These are phyloP conservation scores for Rheum nobile DNA, from an alignment of 148 eudicot species.

Conservation along the genomic window DNA sequence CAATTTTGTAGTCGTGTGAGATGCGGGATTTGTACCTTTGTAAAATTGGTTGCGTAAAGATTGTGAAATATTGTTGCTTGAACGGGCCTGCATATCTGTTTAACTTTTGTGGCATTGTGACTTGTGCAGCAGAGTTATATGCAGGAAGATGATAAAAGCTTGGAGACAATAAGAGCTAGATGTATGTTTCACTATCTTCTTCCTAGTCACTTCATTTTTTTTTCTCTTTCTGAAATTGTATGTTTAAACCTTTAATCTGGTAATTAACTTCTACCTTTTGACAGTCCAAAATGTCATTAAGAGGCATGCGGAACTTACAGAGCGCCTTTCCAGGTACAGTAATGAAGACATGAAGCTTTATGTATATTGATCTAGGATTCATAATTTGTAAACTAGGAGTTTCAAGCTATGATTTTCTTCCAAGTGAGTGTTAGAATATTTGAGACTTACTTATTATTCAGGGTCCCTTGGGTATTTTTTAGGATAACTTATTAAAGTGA, in stretches of 20 bases:
- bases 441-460: too few species aligned
- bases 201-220: background rate
- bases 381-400: background rate
- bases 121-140: background rate
- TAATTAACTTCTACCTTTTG: constrained; percentile 6
- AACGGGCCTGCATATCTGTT: background rate
- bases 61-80: too few species aligned
- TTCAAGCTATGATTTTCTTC: too few species aligned
- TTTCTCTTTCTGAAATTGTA: background rate
- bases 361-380: background rate
- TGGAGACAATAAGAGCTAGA: constrained; percentile 68
- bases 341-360: background rate
- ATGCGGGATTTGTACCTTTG: too few species aligned
- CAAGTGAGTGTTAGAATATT: too few species aligned
- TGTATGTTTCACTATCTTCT: constrained; percentile 25
- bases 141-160: constrained; percentile 1
- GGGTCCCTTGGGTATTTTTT: background rate
- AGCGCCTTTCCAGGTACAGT: constrained; percentile 74
- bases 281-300: constrained; percentile 68
- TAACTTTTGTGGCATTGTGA: background rate
- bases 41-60: too few species aligned
- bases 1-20: too few species aligned
- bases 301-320: constrained; percentile 73
- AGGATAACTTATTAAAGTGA: background rate
- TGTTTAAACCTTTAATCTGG: background rate